A percentile compares a stretch with the other conserved stretches of the same genome.
phyloP scores from a whole-genome alignment of 1,139 yeast species.

The Blastobotrys petasosporus region DNA sequence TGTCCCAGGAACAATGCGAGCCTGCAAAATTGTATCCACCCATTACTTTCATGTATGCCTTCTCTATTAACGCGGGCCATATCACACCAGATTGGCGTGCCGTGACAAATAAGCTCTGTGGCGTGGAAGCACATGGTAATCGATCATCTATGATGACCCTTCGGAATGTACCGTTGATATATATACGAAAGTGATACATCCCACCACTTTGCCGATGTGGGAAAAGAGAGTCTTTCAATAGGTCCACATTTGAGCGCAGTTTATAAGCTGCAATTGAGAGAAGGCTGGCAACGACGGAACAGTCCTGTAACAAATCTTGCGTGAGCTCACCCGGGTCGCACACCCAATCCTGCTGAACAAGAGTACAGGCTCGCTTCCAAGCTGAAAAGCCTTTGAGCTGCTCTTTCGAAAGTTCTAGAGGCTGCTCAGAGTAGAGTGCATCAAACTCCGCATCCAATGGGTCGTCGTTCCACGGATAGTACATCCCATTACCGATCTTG shows the following conservation, averaged over 20 bases:
- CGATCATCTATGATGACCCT: slow-evolving; percentile 46
- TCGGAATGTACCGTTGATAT: slow-evolving; percentile 57
- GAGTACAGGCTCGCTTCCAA: slow-evolving; percentile 26
- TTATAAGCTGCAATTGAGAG: slow-evolving; percentile 38
- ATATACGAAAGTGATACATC: slow-evolving; percentile 39
- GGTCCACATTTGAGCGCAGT: slow-evolving; percentile 16
- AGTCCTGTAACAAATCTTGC: slow-evolving; percentile 61
- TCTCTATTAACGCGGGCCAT: slow-evolving; percentile 75
- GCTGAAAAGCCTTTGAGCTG: slow-evolving; percentile 20
- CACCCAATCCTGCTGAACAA: slow-evolving; percentile 14
- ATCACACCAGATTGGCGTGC: slow-evolving; percentile 33
- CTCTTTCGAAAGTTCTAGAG: slow-evolving; percentile 15
- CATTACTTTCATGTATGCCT: slow-evolving; percentile 61
- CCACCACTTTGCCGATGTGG: slow-evolving; percentile 24
- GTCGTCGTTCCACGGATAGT: slow-evolving; percentile 28
- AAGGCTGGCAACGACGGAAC: slow-evolving; percentile 69
- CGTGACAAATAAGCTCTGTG: slow-evolving; percentile 31
- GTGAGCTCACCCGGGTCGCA: slow-evolving; percentile 29
- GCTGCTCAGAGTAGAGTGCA: slow-evolving; percentile 1
- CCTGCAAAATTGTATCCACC: slow-evolving; percentile 68
- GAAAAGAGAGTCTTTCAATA: slow-evolving; percentile 20
- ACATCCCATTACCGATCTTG: slow-evolving; percentile 16
- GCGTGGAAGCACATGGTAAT: slow-evolving; percentile 33
- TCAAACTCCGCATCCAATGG: slow-evolving; percentile 15
- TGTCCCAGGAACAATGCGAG: slow-evolving; percentile 74